These are phyloP conservation scores for Penicillium sp. DNA, from an alignment of 2,329 filamentous ascomycete genomes.

Conservation along the genomic window DNA sequence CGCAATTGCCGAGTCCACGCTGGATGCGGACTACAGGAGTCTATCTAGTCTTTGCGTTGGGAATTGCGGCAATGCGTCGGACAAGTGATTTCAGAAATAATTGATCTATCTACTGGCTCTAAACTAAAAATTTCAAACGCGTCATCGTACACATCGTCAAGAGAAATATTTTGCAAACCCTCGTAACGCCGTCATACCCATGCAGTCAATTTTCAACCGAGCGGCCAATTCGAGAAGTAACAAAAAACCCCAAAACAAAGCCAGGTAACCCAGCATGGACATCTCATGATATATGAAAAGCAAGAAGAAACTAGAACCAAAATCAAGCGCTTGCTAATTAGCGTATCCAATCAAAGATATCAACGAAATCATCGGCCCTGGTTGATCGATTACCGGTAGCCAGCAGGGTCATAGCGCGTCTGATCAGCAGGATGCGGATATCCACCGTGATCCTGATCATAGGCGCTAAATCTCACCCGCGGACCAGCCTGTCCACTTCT, in stretches of 20 bases:
- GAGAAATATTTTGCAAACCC: neutral
- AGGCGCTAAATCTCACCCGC: conserved; percentile 26
- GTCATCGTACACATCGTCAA: neutral
- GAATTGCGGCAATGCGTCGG: neutral
- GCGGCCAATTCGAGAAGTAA: neutral
- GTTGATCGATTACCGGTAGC: conserved; percentile 31
- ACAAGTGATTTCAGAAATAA: neutral
- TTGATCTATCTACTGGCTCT: conserved; percentile 11
- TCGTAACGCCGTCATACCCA: conserved; percentile 12
- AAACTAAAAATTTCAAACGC: neutral
- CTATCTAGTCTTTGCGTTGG: conserved; percentile 1
- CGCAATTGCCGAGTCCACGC: neutral
- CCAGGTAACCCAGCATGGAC: neutral
- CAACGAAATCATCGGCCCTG: neutral
- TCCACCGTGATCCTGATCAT: conserved; percentile 22
- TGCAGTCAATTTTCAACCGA: conserved; percentile 4
- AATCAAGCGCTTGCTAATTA: conserved; percentile 5
- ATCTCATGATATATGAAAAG: neutral
- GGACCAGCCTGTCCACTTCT: conserved; percentile 21
- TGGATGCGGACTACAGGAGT: conserved; percentile 6
- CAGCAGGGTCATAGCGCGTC: conserved; percentile 41
- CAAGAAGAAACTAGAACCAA: neutral
- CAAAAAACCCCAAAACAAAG: conserved; percentile 1
- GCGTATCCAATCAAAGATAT: neutral
- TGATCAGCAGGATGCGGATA: conserved; percentile 35